Evolutionary conservation across 1,139 yeast species (phyloP).

Genomic region (Protomyces inundatus): DNA sequence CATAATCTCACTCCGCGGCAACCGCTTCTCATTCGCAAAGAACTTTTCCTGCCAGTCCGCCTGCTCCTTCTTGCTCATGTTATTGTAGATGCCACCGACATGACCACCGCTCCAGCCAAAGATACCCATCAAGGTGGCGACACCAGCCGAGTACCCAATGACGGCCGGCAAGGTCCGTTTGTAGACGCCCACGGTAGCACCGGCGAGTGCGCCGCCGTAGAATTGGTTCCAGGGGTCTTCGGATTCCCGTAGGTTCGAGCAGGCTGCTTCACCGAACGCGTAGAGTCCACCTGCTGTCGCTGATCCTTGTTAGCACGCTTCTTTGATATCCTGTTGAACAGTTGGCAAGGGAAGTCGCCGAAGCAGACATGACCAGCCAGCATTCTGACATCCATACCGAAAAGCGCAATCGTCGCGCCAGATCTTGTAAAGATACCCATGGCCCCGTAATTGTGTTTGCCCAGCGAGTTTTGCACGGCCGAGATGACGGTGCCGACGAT

Average conservation of each 20-base stretch:
- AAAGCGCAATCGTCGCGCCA: constrained; percentile 33
- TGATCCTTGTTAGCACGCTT: background rate
- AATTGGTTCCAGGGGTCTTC: constrained; percentile 48
- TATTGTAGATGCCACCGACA: constrained; percentile 22
- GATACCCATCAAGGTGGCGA: constrained; percentile 42
- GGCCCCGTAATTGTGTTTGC: constrained; percentile 33
- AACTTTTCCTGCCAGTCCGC: constrained; percentile 10
- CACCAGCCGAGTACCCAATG: constrained; percentile 44
- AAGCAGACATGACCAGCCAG: background rate
- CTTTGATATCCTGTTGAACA: constrained; percentile 6
- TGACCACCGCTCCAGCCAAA: constrained; percentile 33
- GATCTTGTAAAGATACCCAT: constrained; percentile 37
- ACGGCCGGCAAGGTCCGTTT: constrained; percentile 43
- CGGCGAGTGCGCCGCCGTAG: constrained; percentile 50
- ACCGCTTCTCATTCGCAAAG: constrained; percentile 26
- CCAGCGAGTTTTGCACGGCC: constrained; percentile 42
- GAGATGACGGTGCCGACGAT: constrained; percentile 43
- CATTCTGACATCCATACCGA: constrained; percentile 4
- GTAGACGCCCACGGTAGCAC: constrained; percentile 44
- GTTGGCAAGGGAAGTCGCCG: background rate
- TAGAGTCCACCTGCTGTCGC: constrained; percentile 43
- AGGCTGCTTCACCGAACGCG: constrained; percentile 41
- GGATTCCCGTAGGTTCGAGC: constrained; percentile 45
- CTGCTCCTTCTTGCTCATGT: constrained; percentile 14
- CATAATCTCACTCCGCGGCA: constrained; percentile 26